phyloP scores from a whole-genome alignment of 2,329 filamentous ascomycete species.

The Aureobasidium namibiae region DNA sequence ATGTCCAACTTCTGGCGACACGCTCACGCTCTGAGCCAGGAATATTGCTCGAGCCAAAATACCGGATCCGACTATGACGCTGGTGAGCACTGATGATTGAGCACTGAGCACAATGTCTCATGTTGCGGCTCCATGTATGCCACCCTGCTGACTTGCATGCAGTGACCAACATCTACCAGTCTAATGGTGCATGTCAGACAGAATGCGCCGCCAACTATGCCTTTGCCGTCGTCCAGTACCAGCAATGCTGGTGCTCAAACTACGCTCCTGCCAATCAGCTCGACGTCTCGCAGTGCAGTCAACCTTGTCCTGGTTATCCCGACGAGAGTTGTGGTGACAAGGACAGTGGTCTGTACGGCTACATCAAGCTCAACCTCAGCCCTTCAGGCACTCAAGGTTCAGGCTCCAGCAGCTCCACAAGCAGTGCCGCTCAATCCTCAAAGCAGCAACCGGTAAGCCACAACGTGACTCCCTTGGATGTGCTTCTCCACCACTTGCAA shows the following conservation, averaged over 20 bases:
- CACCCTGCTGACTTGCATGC: conserved; percentile 18
- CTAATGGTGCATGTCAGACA: conserved; percentile 59
- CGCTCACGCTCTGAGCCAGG: conserved; percentile 23
- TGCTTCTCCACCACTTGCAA: neutral
- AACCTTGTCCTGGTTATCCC: conserved; percentile 60
- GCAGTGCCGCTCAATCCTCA: conserved; percentile 10
- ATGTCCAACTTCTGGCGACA: conserved; percentile 10
- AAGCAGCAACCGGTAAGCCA: neutral
- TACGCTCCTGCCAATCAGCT: conserved; percentile 46
- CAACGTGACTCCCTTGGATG: neutral
- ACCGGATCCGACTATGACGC: conserved; percentile 27
- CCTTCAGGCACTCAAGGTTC: conserved; percentile 49
- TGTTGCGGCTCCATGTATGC: neutral
- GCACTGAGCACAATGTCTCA: neutral
- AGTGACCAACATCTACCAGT: conserved; percentile 44
- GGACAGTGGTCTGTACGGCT: conserved; percentile 50
- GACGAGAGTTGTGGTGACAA: conserved; percentile 56
- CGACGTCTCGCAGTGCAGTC: conserved; percentile 43
- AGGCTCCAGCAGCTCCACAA: conserved; percentile 26
- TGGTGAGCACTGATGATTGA: conserved; percentile 28
- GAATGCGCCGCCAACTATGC: conserved; percentile 53
- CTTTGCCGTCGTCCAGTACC: conserved; percentile 58
- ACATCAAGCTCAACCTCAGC: conserved; percentile 47
- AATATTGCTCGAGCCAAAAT: conserved; percentile 40
- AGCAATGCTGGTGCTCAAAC: conserved; percentile 68